Evolutionary conservation across 345 rosid species (phyloP), one percentile per base, ranked within the genome.

Genomic region (Gossypium bickii): DNA sequence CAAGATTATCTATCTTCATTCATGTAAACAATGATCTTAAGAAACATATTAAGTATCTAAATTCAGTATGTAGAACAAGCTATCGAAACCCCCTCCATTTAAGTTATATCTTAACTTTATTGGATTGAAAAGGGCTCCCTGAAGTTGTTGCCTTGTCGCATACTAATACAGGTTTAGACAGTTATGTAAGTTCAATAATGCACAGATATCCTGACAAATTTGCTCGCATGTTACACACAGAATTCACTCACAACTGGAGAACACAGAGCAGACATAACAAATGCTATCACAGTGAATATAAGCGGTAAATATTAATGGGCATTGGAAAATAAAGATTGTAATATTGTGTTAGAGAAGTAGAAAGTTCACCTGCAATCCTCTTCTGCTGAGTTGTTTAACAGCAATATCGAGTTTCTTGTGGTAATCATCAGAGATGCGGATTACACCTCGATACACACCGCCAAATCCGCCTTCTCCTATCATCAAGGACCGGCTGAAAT

Each of bases 381-480:
- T 86, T 80, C 89, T 86, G 74, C 98, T 88, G 48, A 93, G 85
- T 76, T 95, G 99, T 85, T 95, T 95, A 74, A 95, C 96, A 13
- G 99, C 99, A 71, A 95, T 84, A 47, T 95, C 98, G 4, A 95
- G 87, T 80, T 90, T 95, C 78, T 84, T 89, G 60, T 80, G 85
- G 15, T 84, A 48, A 77, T 87, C 93, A 41, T 87, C 86, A 0
- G 77, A 74, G 85, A 87, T 89, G 29, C 85, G 87, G 68, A 90
- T 90, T 7, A 88, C 80, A 34, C 94, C 98, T 55, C 83, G 84
- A 73, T 85, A 93, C 10, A 95, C 99, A 57, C 96, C 89, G 41
- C 98, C 98, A 52, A 95, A 95, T 25, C 99, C 97, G 67, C 99
- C 98, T 80, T 95, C 99, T 67, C 99, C 96, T 49, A 95, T 77